Conservation (phyloP, 2,329 filamentous ascomycete species). For the Tothia fuscella region DNA sequence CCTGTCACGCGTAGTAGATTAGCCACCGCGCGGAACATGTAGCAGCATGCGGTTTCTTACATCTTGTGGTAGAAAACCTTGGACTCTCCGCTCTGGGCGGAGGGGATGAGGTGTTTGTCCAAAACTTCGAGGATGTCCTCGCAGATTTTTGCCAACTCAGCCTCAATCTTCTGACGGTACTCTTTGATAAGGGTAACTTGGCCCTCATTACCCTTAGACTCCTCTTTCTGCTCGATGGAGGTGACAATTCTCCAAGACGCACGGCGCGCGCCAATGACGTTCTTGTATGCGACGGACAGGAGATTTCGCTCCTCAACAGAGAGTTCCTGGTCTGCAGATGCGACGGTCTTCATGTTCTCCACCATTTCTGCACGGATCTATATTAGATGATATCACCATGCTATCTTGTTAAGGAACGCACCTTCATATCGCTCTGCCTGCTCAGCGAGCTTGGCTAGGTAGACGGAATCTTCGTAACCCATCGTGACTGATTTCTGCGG, state of each 20-base stretch:
- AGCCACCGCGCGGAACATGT: neutral
- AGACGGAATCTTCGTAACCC: conserved; percentile 99
- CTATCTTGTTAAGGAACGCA: conserved; percentile 29
- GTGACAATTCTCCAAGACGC: conserved; percentile 97
- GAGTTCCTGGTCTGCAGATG: conserved; percentile 58
- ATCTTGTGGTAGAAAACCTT: conserved; percentile 99
- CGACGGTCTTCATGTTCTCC: conserved; percentile 99
- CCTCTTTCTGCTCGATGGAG: conserved; percentile 98
- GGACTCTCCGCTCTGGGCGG: conserved; percentile 88
- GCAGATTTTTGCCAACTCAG: conserved; percentile 93
- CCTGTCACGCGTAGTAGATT: conserved; percentile 40
- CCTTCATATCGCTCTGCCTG: conserved; percentile 99
- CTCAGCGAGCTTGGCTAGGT: conserved; percentile 99
- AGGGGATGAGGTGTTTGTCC: conserved; percentile 86
- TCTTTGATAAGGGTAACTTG: conserved; percentile 91
- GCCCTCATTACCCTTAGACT: conserved; percentile 91
- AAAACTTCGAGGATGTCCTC: conserved; percentile 93
- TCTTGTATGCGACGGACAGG: conserved; percentile 97
- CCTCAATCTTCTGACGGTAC: conserved; percentile 97
- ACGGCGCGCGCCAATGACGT: conserved; percentile 92
- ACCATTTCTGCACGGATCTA: conserved; percentile 70
- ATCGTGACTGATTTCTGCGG: conserved; percentile 48
- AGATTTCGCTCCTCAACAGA: conserved; percentile 93
- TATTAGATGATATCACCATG: conserved; percentile 13
- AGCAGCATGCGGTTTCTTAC: conserved; percentile 37